Conservation (phyloP, 2,329 filamentous ascomycete species). For the Tolypocladium guangdongense region DNA sequence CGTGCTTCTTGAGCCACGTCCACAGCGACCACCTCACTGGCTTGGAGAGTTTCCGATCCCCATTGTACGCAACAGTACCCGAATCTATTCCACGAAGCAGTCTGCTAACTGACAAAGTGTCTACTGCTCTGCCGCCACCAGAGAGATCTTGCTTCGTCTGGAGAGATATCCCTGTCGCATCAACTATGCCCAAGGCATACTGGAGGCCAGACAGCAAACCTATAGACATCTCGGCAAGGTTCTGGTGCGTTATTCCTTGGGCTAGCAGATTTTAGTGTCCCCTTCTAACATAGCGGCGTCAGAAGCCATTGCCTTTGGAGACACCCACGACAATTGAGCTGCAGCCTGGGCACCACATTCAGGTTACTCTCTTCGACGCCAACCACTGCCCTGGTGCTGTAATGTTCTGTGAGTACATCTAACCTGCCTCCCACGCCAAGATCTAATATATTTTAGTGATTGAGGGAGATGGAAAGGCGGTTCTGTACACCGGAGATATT, state of each 20-base stretch:
- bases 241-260: slow-evolving; percentile 32
- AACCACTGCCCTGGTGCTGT: slow-evolving; percentile 87
- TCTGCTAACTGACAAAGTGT: slow-evolving; percentile 33
- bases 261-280: neutral
- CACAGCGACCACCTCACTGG: slow-evolving; percentile 84
- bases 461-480: slow-evolving; percentile 58
- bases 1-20: slow-evolving; percentile 84
- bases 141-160: slow-evolving; percentile 67
- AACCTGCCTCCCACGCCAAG: neutral
- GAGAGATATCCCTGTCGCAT: slow-evolving; percentile 71
- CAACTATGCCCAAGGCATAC: slow-evolving; percentile 66
- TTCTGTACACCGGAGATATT: slow-evolving; percentile 84
- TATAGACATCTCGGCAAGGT: slow-evolving; percentile 67
- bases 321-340: slow-evolving; percentile 71
- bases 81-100: neutral
- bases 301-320: slow-evolving; percentile 73
- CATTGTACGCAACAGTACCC: slow-evolving; percentile 43
- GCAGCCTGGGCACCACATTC: slow-evolving; percentile 53
- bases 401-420: slow-evolving; percentile 58
- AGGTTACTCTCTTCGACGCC: slow-evolving; percentile 78
- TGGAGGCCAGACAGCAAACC: slow-evolving; percentile 63
- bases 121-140: slow-evolving; percentile 79
- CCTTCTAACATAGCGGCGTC: neutral
- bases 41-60: slow-evolving; percentile 62
- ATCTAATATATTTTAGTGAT: slow-evolving; percentile 43